Evolutionary conservation across 495 filamentous ascomycete genomes (phyloP).

Genomic region (Alectoria sarmentosa): DNA sequence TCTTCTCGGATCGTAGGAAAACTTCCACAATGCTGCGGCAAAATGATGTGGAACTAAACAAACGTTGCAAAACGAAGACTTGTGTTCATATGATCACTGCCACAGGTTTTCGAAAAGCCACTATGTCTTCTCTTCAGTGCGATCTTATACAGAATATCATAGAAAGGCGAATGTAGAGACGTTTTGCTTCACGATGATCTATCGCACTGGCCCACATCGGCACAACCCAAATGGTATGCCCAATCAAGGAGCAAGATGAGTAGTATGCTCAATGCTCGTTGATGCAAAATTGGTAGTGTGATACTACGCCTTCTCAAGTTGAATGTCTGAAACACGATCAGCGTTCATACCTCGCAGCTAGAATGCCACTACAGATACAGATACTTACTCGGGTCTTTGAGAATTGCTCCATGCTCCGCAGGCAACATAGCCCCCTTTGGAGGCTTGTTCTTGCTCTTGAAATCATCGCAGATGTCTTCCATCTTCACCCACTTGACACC

Average conservation of each 20-base stretch:
- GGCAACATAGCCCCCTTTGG: conserved; percentile 62
- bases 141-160: background rate
- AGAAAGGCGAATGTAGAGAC: background rate
- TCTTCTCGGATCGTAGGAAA: too few relatives aligned
- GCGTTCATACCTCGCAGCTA: background rate
- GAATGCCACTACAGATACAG: background rate
- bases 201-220: background rate
- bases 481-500: conserved; percentile 72
- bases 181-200: background rate
- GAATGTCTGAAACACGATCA: conserved; percentile 12
- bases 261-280: background rate
- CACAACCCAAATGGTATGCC: background rate
- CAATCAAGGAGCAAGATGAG: background rate
- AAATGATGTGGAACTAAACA: background rate
- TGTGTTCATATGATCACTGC: background rate
- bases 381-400: conserved; percentile 37
- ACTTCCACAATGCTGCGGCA: background rate
- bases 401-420: conserved; percentile 48
- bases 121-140: background rate
- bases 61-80: background rate
- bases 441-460: conserved; percentile 61
- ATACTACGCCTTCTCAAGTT: conserved; percentile 22
- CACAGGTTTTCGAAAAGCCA: background rate
- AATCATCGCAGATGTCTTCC: conserved; percentile 61
- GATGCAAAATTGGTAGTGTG: background rate